Percentiles rank a stretch among this genome's conserved stretches.
Evolutionary conservation across 2,329 filamentous ascomycete genomes (phyloP).

Genomic region (Neonectria hederae): DNA sequence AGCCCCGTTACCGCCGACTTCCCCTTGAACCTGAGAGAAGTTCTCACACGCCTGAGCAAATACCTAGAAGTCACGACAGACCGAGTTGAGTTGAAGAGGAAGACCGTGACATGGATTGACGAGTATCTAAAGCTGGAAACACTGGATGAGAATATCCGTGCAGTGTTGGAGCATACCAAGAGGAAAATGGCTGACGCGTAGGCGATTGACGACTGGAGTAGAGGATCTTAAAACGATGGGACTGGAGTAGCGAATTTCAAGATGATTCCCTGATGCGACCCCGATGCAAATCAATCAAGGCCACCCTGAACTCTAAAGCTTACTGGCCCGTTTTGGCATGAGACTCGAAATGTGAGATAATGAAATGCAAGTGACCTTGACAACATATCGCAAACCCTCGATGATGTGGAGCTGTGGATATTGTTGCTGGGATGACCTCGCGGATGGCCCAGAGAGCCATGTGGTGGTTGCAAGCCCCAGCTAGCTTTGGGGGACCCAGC

Average conservation of each 20-base stretch:
- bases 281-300: slow-evolving; percentile 2
- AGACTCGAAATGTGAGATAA: not conserved
- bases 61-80: slow-evolving; percentile 57
- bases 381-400: not conserved
- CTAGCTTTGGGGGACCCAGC: slow-evolving; percentile 37
- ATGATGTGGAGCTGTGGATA: not conserved
- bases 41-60: slow-evolving; percentile 69
- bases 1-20: slow-evolving; percentile 73
- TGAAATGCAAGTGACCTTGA: not conserved
- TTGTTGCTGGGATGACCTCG: not conserved
- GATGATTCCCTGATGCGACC: not conserved
- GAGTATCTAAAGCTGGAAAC: slow-evolving; percentile 58
- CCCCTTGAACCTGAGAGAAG: slow-evolving; percentile 73
- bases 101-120: slow-evolving; percentile 64
- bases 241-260: slow-evolving; percentile 7
- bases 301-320: not conserved
- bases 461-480: slow-evolving; percentile 38
- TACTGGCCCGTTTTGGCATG: not conserved
- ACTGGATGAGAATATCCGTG: slow-evolving; percentile 65
- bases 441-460: slow-evolving; percentile 1
- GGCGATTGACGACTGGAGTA: not conserved
- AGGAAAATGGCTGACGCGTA: slow-evolving; percentile 38
- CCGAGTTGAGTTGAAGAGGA: slow-evolving; percentile 56
- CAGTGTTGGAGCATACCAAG: slow-evolving; percentile 64
- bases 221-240: slow-evolving; percentile 1